Conservation (phyloP, 2,329 filamentous ascomycete species). For the Talaromyces sp. region DNA sequence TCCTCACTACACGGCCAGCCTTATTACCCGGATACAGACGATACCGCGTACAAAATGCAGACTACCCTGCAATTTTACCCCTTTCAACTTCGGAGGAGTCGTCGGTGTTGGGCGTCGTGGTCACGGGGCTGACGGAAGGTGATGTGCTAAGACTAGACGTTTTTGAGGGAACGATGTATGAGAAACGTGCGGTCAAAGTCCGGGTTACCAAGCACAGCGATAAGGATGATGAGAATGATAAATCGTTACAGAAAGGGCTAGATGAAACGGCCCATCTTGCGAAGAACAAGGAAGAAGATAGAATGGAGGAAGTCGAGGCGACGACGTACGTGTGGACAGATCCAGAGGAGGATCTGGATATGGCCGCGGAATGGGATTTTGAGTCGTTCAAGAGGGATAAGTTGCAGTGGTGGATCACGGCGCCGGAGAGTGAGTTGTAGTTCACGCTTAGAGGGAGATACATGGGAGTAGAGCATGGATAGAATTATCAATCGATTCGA, state of each 20-base stretch:
- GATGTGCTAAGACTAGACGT: slow-evolving; percentile 72
- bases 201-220: slow-evolving; percentile 27
- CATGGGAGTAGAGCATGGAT: not conserved
- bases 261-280: slow-evolving; percentile 52
- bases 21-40: slow-evolving; percentile 71
- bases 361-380: slow-evolving; percentile 77
- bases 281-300: slow-evolving; percentile 26
- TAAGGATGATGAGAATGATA: slow-evolving; percentile 32
- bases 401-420: slow-evolving; percentile 57
- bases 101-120: slow-evolving; percentile 69
- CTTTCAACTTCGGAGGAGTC: not conserved
- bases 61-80: slow-evolving; percentile 75
- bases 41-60: slow-evolving; percentile 62
- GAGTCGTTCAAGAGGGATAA: slow-evolving; percentile 76
- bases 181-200: slow-evolving; percentile 49
- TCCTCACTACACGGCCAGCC: slow-evolving; percentile 67
- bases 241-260: slow-evolving; percentile 37
- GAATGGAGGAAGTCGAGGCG: slow-evolving; percentile 45
- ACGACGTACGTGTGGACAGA: slow-evolving; percentile 63
- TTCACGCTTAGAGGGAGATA: not conserved
- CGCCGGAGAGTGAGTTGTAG: slow-evolving; percentile 42
- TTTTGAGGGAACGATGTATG: slow-evolving; percentile 78
- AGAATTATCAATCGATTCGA: slow-evolving; percentile 8
- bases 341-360: slow-evolving; percentile 54
- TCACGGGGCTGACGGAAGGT: slow-evolving; percentile 70